These are phyloP conservation scores for Aspergillus tanneri DNA, from an alignment of 2,329 filamentous ascomycete species.

Conservation along the genomic window DNA sequence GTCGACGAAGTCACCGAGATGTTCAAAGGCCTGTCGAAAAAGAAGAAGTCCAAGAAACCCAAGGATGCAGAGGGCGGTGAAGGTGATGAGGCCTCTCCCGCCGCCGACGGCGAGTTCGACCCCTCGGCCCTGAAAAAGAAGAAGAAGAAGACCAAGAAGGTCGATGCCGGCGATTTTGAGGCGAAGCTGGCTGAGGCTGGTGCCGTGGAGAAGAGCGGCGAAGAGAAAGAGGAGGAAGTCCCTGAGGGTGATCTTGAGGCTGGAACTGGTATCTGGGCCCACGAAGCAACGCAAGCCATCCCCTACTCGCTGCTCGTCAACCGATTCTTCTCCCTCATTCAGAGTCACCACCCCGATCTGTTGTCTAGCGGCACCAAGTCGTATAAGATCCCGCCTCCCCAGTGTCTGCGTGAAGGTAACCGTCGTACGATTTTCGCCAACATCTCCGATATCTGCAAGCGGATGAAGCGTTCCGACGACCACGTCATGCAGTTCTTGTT, in stretches of 20 bases:
- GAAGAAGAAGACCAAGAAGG: constrained; percentile 65
- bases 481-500: constrained; percentile 97
- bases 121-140: constrained; percentile 76
- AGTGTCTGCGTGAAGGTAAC: constrained; percentile 99
- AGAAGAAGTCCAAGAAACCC: constrained; percentile 65
- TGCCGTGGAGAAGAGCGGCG: constrained; percentile 58
- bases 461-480: constrained; percentile 98
- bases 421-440: constrained; percentile 99
- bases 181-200: constrained; percentile 64
- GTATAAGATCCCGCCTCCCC: constrained; percentile 98
- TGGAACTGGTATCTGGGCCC: constrained; percentile 87
- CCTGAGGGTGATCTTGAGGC: constrained; percentile 74
- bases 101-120: constrained; percentile 63
- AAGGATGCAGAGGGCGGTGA: constrained; percentile 55
- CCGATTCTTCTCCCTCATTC: constrained; percentile 91
- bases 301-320: constrained; percentile 80
- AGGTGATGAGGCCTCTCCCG: constrained; percentile 52
- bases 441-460: constrained; percentile 97
- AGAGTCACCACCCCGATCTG: constrained; percentile 95
- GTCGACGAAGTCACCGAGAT: constrained; percentile 66
- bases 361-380: constrained; percentile 84
- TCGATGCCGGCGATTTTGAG: constrained; percentile 63
- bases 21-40: constrained; percentile 70
- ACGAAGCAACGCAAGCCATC: constrained; percentile 75
- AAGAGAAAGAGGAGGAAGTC: constrained; percentile 56